phyloP scores from a whole-genome alignment of 768 basidiomycete species.

The Tulasnella sp. region DNA sequence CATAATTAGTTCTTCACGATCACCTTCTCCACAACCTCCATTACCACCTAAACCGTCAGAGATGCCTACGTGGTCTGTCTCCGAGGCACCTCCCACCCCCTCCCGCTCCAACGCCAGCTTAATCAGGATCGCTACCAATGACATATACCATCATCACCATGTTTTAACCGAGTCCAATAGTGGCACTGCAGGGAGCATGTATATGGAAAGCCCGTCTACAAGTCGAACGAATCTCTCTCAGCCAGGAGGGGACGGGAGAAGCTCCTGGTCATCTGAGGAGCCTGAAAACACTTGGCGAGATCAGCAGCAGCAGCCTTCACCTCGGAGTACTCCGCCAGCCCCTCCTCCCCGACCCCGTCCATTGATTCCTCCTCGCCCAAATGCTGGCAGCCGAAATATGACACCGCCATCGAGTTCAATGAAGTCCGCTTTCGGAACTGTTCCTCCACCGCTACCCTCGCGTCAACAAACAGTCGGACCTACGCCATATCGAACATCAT shows the following conservation, averaged over 20 bases:
- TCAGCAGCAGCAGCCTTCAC: background rate
- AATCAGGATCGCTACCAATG: background rate
- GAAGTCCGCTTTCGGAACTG: background rate
- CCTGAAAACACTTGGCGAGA: background rate
- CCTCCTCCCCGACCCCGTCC: conserved; percentile 5
- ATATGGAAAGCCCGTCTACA: background rate
- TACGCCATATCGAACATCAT: background rate
- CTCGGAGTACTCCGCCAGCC: background rate
- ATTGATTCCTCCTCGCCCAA: background rate
- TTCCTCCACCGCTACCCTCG: background rate
- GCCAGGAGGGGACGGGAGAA: background rate
- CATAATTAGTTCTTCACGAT: background rate
- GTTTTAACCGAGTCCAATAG: background rate
- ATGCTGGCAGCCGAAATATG: background rate
- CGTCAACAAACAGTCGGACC: too few species aligned
- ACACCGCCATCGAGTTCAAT: background rate
- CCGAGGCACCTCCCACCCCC: background rate
- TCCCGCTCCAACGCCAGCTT: background rate
- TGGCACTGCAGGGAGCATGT: background rate
- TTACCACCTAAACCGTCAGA: background rate
- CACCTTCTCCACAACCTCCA: conserved; percentile 6
- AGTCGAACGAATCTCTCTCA: background rate
- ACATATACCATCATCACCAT: background rate
- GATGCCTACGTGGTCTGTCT: background rate
- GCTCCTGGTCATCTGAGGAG: too few species aligned